phyloP scores from a whole-genome alignment of 2,329 filamentous ascomycete species.

The Penicillium psychrosexuale region DNA sequence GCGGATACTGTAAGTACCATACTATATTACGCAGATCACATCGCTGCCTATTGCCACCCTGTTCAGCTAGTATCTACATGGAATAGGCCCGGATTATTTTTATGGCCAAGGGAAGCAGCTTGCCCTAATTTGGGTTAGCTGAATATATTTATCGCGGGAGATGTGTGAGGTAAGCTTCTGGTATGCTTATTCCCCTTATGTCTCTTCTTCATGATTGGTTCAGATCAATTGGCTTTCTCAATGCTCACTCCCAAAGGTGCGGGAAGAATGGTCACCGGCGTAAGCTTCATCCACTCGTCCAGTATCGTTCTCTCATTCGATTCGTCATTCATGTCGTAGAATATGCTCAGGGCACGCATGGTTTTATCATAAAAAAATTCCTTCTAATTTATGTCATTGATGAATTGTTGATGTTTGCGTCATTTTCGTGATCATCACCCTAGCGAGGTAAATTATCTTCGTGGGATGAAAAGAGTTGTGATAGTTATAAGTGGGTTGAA shows the following conservation, averaged over 20 bases:
- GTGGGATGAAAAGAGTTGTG: constrained; percentile 17
- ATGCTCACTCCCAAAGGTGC: constrained; percentile 2
- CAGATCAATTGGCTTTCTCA: not conserved
- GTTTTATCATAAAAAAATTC: constrained; percentile 27
- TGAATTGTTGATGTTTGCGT: constrained; percentile 28
- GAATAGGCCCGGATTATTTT: constrained; percentile 23
- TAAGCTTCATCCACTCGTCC: constrained; percentile 9
- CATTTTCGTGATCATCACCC: constrained; percentile 24
- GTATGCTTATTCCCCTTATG: constrained; percentile 3
- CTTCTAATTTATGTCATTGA: constrained; percentile 33
- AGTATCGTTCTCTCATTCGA: constrained; percentile 29
- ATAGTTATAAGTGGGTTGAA: constrained; percentile 18
- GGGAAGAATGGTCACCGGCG: constrained; percentile 21
- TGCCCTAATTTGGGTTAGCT: constrained; percentile 21
- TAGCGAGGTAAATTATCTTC: constrained; percentile 24
- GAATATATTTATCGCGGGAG: constrained; percentile 29
- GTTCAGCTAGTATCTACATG: constrained; percentile 31
- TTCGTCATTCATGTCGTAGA: constrained; percentile 31
- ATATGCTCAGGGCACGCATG: constrained; percentile 27
- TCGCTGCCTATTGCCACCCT: constrained; percentile 26
- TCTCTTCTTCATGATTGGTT: not conserved
- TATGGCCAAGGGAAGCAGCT: constrained; percentile 21
- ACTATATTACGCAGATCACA: constrained; percentile 28
- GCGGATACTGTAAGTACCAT: constrained; percentile 35
- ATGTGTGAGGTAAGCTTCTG: constrained; percentile 32